Percentiles rank a stretch among this genome's conserved stretches.
Evolutionary conservation across 371 early-diverging fungal genomes (phyloP).

Genomic region (Mucor indicus): DNA sequence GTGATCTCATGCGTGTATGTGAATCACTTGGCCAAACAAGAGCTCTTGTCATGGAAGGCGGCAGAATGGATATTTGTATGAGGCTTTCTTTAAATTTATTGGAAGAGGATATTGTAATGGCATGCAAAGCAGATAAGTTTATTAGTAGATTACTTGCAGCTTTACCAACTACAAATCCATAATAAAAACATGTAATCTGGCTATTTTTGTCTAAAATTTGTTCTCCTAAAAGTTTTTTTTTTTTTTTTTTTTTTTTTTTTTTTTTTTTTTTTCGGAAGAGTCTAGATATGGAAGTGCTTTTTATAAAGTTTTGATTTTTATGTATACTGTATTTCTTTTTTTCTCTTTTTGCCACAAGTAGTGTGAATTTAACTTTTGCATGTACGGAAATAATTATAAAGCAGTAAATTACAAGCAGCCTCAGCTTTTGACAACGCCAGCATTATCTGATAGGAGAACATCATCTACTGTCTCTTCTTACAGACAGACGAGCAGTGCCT

Average conservation of each 20-base stretch:
- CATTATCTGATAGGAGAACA: neutral
- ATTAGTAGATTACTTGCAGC: conserved; percentile 10
- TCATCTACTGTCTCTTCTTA: too few species aligned
- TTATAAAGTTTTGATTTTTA: too few species aligned
- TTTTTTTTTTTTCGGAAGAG: neutral
- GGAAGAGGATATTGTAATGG: conserved; percentile 76
- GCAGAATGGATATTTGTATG: conserved; percentile 69
- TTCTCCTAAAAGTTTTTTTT: too few species aligned
- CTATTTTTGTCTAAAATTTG: neutral
- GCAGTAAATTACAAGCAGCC: too few species aligned
- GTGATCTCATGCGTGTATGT: conserved; percentile 64
- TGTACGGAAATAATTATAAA: too few species aligned
- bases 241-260: neutral
- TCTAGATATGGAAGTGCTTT: too few species aligned
- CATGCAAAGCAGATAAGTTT: conserved; percentile 57
- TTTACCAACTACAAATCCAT: conserved; percentile 4
- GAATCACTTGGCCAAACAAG: conserved; percentile 67
- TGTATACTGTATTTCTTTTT: too few species aligned
- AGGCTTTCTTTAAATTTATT: conserved; percentile 66
- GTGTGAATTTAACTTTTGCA: too few species aligned
- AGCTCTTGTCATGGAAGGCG: conserved; percentile 65
- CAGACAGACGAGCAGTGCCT: too few species aligned
- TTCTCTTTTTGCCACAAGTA: too few species aligned
- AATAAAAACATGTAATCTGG: neutral
- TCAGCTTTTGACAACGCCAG: too few species aligned